These are phyloP conservation scores for Olyra latifolia DNA, from an alignment of 176 grass and related monocot genomes.

Conservation along the genomic window DNA sequence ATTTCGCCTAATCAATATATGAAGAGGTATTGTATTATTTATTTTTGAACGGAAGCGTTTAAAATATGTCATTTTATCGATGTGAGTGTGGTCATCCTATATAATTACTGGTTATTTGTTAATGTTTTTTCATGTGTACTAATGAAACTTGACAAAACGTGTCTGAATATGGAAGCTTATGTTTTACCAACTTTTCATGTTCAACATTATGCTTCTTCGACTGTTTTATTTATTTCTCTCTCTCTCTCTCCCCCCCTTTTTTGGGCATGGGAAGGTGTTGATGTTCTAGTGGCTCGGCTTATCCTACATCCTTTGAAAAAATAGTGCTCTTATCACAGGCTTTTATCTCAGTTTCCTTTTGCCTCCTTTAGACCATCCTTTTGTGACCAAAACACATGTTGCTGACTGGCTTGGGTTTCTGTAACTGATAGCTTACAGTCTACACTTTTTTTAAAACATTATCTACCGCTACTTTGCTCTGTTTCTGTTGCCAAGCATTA, in stretches of 20 bases:
- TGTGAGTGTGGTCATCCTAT: background rate
- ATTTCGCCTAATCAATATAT: background rate
- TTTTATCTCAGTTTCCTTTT: slow-evolving; percentile 11
- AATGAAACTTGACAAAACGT: background rate
- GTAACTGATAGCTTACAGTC: background rate
- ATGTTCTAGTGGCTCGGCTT: background rate
- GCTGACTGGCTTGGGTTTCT: slow-evolving; percentile 9
- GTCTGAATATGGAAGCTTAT: background rate
- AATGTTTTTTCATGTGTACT: background rate
- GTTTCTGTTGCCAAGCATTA: slow-evolving; percentile 11
- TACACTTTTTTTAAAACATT: slow-evolving; percentile 20
- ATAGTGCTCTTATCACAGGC: background rate
- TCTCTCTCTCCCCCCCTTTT: too few species aligned
- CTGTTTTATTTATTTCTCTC: background rate
- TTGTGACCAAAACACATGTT: background rate
- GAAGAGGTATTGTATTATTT: background rate
- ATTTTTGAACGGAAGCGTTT: slow-evolving; percentile 16
- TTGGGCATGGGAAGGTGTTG: background rate
- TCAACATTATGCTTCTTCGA: background rate
- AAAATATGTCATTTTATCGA: slow-evolving; percentile 3
- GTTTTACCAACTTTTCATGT: background rate
- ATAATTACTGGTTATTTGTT: background rate
- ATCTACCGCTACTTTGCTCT: background rate
- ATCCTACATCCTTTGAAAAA: background rate
- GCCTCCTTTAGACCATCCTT: background rate